These are phyloP conservation scores for Strigomonas culicis DNA, from an alignment of 208 protist genomes.

Conservation along the genomic window DNA sequence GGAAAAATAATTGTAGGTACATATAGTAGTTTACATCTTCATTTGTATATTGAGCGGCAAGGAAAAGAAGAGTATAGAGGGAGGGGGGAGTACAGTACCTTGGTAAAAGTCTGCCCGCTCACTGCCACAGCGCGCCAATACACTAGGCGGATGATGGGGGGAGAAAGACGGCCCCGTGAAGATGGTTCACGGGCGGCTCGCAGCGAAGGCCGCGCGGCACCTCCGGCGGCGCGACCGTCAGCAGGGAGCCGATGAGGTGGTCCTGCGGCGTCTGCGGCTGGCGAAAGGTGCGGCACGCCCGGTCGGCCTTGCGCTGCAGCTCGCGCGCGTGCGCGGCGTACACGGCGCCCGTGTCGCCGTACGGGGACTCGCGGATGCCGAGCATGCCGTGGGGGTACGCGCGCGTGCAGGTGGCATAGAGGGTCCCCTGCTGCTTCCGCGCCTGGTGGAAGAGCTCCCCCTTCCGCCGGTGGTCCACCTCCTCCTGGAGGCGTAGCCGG, in stretches of 20 bases:
- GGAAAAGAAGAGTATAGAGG: too few species aligned
- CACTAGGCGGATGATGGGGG: too few species aligned
- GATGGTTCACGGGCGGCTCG: slow-evolving; percentile 11
- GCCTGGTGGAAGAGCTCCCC: not conserved
- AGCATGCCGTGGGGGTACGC: slow-evolving; percentile 33
- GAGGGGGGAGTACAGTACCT: too few species aligned
- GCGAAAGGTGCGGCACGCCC: not conserved
- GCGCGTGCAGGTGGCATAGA: slow-evolving; percentile 20
- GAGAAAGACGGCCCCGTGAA: slow-evolving; percentile 1
- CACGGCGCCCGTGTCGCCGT: slow-evolving; percentile 23
- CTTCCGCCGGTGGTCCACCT: slow-evolving; percentile 3
- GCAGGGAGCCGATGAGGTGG: slow-evolving; percentile 20
- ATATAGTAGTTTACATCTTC: too few species aligned
- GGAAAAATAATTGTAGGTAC: not conserved
- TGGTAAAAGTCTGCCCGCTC: too few species aligned
- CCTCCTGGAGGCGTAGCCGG: slow-evolving; percentile 1
- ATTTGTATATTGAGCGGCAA: too few species aligned
- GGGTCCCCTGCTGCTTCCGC: not conserved
- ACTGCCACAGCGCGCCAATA: too few species aligned
- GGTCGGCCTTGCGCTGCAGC: not conserved
- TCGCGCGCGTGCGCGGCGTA: slow-evolving; percentile 18
- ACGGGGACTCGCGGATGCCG: slow-evolving; percentile 34
- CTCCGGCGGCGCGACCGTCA: not conserved
- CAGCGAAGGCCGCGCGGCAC: slow-evolving; percentile 1
- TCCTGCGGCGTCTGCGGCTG: slow-evolving; percentile 13